phyloP scores from a whole-genome alignment of 2,329 filamentous ascomycete genomes.

The Fusarium sulawesiense region DNA sequence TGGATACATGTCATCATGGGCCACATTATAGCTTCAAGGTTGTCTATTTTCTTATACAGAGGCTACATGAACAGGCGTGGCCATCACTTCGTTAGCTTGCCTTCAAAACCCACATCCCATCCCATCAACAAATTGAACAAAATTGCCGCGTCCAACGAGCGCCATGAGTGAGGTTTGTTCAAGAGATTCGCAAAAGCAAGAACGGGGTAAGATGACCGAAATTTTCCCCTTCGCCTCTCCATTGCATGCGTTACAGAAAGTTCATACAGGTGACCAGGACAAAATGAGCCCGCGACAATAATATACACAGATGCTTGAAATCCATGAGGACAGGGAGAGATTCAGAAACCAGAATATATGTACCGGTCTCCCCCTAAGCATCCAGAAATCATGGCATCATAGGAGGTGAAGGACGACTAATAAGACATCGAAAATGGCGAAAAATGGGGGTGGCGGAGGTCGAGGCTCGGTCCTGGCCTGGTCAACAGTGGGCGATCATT shows the following conservation, averaged over 20 bases:
- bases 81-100: constrained; percentile 35
- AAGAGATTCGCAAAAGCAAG: constrained; percentile 28
- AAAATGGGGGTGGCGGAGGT: constrained; percentile 31
- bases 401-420: constrained; percentile 43
- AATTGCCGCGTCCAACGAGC: constrained; percentile 14
- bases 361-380: constrained; percentile 8
- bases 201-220: constrained; percentile 17
- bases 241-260: constrained; percentile 28
- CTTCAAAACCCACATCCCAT: constrained; percentile 33
- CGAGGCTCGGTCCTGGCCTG: constrained; percentile 37
- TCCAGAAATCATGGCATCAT: constrained; percentile 35
- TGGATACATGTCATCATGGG: background rate
- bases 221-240: constrained; percentile 21
- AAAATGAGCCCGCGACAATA: constrained; percentile 39
- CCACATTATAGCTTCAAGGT: constrained; percentile 35
- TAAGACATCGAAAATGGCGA: constrained; percentile 47
- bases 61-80: constrained; percentile 44
- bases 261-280: constrained; percentile 34
- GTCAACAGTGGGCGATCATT: constrained; percentile 45
- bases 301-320: constrained; percentile 45
- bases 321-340: constrained; percentile 10
- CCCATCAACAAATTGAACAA: constrained; percentile 39
- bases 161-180: constrained; percentile 31
- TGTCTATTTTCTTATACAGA: constrained; percentile 52
- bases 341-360: constrained; percentile 20